Percentiles rank a stretch among this genome's conserved stretches.
These are phyloP conservation scores for Monosporascus sp. DNA, from an alignment of 2,329 filamentous ascomycete genomes.

Conservation along the genomic window DNA sequence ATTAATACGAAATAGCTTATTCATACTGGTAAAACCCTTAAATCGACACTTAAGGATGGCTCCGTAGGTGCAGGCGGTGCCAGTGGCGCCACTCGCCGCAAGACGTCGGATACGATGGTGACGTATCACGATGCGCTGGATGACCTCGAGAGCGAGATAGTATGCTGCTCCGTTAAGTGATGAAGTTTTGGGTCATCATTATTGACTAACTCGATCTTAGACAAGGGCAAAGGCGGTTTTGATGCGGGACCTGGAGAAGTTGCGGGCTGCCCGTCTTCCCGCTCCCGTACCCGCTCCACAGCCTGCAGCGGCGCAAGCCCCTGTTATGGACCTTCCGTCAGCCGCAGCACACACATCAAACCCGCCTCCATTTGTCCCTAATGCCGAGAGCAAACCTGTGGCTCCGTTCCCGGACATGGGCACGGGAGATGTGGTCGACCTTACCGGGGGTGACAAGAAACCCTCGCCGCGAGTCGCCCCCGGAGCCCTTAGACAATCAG, in stretches of 20 bases:
- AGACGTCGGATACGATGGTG: constrained; percentile 41
- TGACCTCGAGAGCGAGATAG: constrained; percentile 52
- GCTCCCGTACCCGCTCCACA: constrained; percentile 12
- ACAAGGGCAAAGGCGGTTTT: constrained; percentile 50
- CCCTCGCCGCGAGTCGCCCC: constrained; percentile 20
- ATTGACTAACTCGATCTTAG: constrained; percentile 23
- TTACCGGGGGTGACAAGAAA: constrained; percentile 20
- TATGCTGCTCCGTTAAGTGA: constrained; percentile 25
- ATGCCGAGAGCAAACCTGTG: constrained; percentile 36
- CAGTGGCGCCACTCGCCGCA: constrained; percentile 30
- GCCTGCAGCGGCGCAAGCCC: constrained; percentile 18
- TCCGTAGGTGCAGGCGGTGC: constrained; percentile 30
- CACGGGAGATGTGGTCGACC: constrained; percentile 32
- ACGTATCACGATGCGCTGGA: constrained; percentile 49
- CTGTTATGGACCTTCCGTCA: constrained; percentile 30
- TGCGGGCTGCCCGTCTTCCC: constrained; percentile 25
- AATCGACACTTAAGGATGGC: constrained; percentile 40
- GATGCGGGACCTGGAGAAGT: constrained; percentile 45
- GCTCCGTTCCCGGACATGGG: constrained; percentile 55
- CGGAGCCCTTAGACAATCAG: constrained; percentile 11
- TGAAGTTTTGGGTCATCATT: neutral
- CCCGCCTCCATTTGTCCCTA: constrained; percentile 23
- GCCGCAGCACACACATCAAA: constrained; percentile 26
- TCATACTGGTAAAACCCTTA: constrained; percentile 53
- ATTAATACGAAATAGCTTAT: constrained; percentile 40